Conservation (phyloP, 1,284 basidiomycete genomes). For the Ceratobasidium sp. region DNA sequence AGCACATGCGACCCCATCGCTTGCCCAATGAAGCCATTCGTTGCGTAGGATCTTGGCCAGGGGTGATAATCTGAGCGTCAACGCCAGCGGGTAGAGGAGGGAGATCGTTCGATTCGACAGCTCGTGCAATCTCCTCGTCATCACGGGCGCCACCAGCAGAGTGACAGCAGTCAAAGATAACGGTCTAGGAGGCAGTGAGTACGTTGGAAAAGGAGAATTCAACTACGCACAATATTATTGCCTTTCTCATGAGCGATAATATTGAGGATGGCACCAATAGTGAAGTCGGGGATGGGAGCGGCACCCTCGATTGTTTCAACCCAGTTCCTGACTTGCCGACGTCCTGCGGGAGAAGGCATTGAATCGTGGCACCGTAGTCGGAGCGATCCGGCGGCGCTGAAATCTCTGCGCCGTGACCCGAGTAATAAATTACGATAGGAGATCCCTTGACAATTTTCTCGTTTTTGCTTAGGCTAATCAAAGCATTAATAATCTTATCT, state of each 20-base stretch:
- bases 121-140: constrained; percentile 47
- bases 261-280: constrained; percentile 5
- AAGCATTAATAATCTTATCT: constrained; percentile 61
- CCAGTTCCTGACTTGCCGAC: background rate
- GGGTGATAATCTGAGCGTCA: no score
- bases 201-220: background rate
- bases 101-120: constrained; percentile 58
- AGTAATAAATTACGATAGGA: constrained; percentile 69
- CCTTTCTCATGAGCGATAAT: constrained; percentile 60
- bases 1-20: no score
- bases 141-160: constrained; percentile 53
- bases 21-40: no score
- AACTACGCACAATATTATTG: constrained; percentile 57
- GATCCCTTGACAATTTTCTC: constrained; percentile 62
- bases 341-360: constrained; percentile 11
- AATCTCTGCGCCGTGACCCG: constrained; percentile 68
- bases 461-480: constrained; percentile 65
- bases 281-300: constrained; percentile 4
- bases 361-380: background rate
- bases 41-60: no score
- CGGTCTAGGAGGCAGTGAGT: constrained; percentile 48
- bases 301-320: background rate
- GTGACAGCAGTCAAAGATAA: constrained; percentile 70
- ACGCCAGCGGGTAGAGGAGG: constrained; percentile 59
- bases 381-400: constrained; percentile 49